These are phyloP conservation scores for Boletus bicolor DNA, from an alignment of 768 basidiomycete genomes.

Conservation along the genomic window DNA sequence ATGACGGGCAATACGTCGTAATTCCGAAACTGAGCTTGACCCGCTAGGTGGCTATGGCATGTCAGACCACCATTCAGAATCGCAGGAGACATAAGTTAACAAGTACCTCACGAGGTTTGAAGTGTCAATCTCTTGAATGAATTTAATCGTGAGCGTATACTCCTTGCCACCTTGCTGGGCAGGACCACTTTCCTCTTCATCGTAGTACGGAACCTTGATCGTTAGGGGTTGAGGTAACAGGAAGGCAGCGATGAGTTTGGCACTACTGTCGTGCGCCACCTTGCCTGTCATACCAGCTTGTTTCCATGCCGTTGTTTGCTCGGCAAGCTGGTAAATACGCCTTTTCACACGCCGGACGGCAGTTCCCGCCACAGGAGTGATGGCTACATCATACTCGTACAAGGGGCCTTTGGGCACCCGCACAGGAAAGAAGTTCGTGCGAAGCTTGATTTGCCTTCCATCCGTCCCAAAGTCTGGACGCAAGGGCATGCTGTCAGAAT, in stretches of 20 bases:
- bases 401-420: constrained; percentile 44
- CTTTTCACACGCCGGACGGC: constrained; percentile 39
- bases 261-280: constrained; percentile 48
- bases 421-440: constrained; percentile 53
- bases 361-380: constrained; percentile 35
- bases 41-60: constrained; percentile 41
- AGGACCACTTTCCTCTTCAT: constrained; percentile 42
- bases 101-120: constrained; percentile 39
- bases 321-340: constrained; percentile 49
- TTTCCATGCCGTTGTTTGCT: constrained; percentile 39
- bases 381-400: constrained; percentile 47
- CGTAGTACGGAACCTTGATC: constrained; percentile 40
- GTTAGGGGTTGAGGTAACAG: constrained; percentile 40
- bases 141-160: constrained; percentile 44
- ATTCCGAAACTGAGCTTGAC: constrained; percentile 40
- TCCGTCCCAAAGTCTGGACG: constrained; percentile 47
- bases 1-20: constrained; percentile 48
- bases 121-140: constrained; percentile 43
- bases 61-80: constrained; percentile 6
- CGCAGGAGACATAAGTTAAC: background rate
- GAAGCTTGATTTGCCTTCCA: constrained; percentile 44
- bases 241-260: constrained; percentile 43
- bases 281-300: constrained; percentile 37
- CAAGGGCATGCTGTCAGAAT: constrained; percentile 37
- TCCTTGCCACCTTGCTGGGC: constrained; percentile 33